These are phyloP conservation scores for Naumovozyma castellii DNA, from an alignment of 805 yeast species.

Conservation along the genomic window DNA sequence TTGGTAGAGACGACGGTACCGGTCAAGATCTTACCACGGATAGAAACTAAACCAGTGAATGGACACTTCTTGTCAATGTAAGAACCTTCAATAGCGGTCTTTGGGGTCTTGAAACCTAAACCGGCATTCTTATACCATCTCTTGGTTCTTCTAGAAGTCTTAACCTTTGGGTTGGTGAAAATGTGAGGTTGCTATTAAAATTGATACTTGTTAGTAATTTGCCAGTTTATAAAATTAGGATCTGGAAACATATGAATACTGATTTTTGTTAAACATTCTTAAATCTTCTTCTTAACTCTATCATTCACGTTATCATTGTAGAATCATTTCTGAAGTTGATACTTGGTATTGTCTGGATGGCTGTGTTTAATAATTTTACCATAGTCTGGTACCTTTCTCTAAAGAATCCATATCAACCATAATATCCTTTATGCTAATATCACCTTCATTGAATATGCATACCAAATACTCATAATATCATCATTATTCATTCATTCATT, in stretches of 20 bases:
- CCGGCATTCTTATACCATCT: constrained; percentile 99
- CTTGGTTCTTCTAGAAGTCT: constrained; percentile 97
- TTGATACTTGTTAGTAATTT: too few species aligned
- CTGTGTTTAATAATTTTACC: too few species aligned
- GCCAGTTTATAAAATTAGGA: neutral
- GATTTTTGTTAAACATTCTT: neutral
- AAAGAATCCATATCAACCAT: too few species aligned
- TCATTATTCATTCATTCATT: neutral
- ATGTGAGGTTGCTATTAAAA: constrained; percentile 91
- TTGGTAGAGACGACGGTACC: constrained; percentile 99
- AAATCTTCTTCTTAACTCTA: too few species aligned
- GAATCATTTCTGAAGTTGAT: too few species aligned
- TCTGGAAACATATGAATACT: neutral
- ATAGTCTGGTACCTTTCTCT: too few species aligned
- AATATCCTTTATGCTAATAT: too few species aligned
- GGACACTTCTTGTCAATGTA: constrained; percentile 99
- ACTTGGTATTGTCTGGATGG: too few species aligned
- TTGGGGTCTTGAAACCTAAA: constrained; percentile 99
- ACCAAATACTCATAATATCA: too few species aligned
- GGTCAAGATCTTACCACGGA: constrained; percentile 98
- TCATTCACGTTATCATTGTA: too few species aligned
- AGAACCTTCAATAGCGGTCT: constrained; percentile 94
- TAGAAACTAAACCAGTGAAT: constrained; percentile 91
- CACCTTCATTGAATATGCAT: too few species aligned
- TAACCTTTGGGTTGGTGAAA: constrained; percentile 99